These are phyloP conservation scores for Pulveroboletus sp. DNA, from an alignment of 768 basidiomycete genomes.

Conservation along the genomic window DNA sequence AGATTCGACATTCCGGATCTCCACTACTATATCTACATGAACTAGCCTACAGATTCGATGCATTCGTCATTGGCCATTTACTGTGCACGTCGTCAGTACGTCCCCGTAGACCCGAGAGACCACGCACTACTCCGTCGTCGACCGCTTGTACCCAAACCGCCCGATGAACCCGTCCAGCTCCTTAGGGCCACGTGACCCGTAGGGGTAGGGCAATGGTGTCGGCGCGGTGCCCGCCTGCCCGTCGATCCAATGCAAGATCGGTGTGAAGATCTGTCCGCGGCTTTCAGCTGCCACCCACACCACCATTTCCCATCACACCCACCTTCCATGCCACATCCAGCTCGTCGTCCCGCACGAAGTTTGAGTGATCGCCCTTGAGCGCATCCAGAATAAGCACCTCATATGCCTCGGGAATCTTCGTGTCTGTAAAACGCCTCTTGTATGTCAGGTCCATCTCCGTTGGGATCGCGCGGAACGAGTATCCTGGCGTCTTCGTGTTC, in stretches of 20 bases:
- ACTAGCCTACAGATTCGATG: constrained; percentile 22
- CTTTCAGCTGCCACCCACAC: constrained; percentile 6
- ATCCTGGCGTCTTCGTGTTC: constrained; percentile 91
- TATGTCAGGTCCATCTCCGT: constrained; percentile 99
- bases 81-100: constrained; percentile 10
- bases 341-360: constrained; percentile 98
- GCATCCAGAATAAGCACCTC: constrained; percentile 94
- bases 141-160: constrained; percentile 75
- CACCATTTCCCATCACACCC: constrained; percentile 18
- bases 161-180: constrained; percentile 71
- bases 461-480: constrained; percentile 85
- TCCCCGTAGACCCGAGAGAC: no score
- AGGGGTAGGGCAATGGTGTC: constrained; percentile 74
- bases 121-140: constrained; percentile 54
- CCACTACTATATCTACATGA: not conserved
- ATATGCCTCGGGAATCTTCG: constrained; percentile 94
- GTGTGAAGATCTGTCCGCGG: constrained; percentile 78
- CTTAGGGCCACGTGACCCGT: constrained; percentile 93
- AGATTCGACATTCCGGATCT: constrained; percentile 3
- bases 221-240: constrained; percentile 64
- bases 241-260: constrained; percentile 95
- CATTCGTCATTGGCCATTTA: constrained; percentile 25
- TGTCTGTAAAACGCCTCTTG: constrained; percentile 88
- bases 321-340: constrained; percentile 98
- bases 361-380: constrained; percentile 96